Evolutionary conservation across 2,329 filamentous ascomycete genomes (phyloP), one percentile per base, ranked within the genome.

Genomic region (Alternaria arbusti): DNA sequence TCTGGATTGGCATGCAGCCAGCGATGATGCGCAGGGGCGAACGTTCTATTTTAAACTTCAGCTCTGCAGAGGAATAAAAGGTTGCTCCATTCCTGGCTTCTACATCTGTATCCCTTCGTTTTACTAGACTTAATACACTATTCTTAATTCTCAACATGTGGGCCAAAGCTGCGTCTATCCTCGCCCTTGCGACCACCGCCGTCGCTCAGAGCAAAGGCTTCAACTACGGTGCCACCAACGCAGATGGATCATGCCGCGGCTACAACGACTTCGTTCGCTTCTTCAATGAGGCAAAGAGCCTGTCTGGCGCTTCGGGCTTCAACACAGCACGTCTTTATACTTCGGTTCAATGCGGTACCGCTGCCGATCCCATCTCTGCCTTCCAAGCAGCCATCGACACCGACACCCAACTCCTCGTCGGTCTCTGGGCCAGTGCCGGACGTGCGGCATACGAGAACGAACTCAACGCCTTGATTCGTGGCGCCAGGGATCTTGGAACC

Each of bases 351-450:
- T 87, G 80, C 28, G 89, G 88, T 67, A 89, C 90, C 5, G 80
- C 86, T 66, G 88, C 86, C 78, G 58, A 68, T 2, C 70, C 70
- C 23, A 74, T 74, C 22, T 64, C 64, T n/a, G 71, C 71, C 23
- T 72, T 70, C 63, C 91, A 89, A 26, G 94, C 94, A 47, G 93
- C 93, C 73, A 93, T 97, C 80, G 86, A 85, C 69, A 91, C 92
- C 72, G 87, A 92, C 73, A 96, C 92, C 2, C 85, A 86, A 45
- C 86, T 97, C 26, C 87, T 97, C 15, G 87, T 97, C 12, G 93
- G 93, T 70, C 83, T 97, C 36, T 97, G 94, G 94, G 88, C 89
- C 12, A 94, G 91, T 0, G 90, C 84, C 43, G 89, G 89, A 20
- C 82, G 86, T 57, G 84, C 80, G 6, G 79, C 77, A 17, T 90